A percentile compares a stretch with the other conserved stretches of the same genome.
phyloP scores from a whole-genome alignment of 371 early-diverging fungal genomes.

The Mortierella sp. region DNA sequence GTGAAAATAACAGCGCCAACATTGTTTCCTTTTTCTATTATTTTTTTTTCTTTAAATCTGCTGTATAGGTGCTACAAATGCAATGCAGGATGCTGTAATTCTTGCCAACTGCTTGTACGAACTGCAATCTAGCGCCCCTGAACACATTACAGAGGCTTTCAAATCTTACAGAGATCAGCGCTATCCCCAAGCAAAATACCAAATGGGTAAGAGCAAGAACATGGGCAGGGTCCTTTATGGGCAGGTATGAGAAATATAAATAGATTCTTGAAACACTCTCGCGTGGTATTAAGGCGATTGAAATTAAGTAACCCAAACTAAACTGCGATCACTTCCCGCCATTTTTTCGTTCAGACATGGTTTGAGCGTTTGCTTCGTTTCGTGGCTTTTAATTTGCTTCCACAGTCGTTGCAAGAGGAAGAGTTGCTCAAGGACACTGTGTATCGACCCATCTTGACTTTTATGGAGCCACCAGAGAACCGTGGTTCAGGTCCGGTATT shows the following conservation, averaged over 20 bases:
- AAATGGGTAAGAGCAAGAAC: slow-evolving; percentile 28
- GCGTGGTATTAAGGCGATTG: too few species aligned
- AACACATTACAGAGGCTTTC: slow-evolving; percentile 19
- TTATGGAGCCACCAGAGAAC: slow-evolving; percentile 3
- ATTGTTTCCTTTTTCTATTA: too few species aligned
- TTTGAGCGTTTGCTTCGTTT: slow-evolving; percentile 12
- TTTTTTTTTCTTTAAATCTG: too few species aligned
- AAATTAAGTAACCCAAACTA: neutral
- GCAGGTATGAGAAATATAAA: slow-evolving; percentile 16
- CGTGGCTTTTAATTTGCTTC: slow-evolving; percentile 11
- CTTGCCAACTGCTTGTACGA: slow-evolving; percentile 45
- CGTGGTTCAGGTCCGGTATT: slow-evolving; percentile 8
- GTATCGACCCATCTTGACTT: slow-evolving; percentile 15
- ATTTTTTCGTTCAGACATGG: slow-evolving; percentile 12
- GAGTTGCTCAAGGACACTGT: slow-evolving; percentile 16
- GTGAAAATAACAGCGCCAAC: too few species aligned
- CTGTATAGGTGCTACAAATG: slow-evolving; percentile 29
- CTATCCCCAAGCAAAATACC: slow-evolving; percentile 27
- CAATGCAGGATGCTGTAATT: slow-evolving; percentile 42
- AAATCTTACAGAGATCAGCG: slow-evolving; percentile 26
- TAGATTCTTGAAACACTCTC: neutral
- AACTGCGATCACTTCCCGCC: neutral
- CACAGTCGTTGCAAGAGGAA: neutral
- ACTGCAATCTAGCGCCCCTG: slow-evolving; percentile 6
- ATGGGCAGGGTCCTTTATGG: slow-evolving; percentile 33